These are phyloP conservation scores for Areca catechu DNA, from an alignment of 176 grass and related monocot genomes.

Conservation along the genomic window DNA sequence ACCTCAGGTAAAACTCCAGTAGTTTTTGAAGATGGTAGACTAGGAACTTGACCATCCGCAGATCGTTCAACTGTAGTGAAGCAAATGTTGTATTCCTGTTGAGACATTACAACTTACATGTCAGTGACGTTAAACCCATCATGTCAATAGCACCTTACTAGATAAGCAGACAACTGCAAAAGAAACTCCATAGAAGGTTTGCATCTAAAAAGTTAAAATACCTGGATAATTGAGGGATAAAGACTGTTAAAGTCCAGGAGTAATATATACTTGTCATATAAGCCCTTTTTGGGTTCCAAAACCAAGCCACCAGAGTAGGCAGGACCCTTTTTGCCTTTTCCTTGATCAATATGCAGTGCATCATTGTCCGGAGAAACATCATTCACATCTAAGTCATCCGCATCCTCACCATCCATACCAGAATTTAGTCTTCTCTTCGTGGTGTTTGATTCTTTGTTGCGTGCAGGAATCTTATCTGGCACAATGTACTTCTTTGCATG, in stretches of 20 bases:
- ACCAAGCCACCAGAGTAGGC: slow-evolving; percentile 93
- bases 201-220: slow-evolving; percentile 5
- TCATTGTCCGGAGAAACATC: slow-evolving; percentile 44
- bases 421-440: slow-evolving; percentile 69
- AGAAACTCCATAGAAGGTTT: too few relatives aligned
- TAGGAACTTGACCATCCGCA: slow-evolving; percentile 53
- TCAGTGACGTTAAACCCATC: too few relatives aligned
- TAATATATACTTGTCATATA: slow-evolving; percentile 95
- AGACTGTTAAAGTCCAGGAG: slow-evolving; percentile 98
- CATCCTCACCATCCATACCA: slow-evolving; percentile 36
- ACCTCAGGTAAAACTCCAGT: slow-evolving; percentile 98
- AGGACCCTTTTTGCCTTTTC: slow-evolving; percentile 75
- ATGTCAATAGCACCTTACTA: too few relatives aligned
- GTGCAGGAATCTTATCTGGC: slow-evolving; percentile 63
- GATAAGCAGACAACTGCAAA: too few relatives aligned
- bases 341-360: slow-evolving; percentile 44
- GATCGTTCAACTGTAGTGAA: slow-evolving; percentile 90
- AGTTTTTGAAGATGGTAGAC: slow-evolving; percentile 74
- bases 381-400: slow-evolving; percentile 25
- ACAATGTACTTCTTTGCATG: slow-evolving; percentile 87
- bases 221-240: slow-evolving; percentile 99
- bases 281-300: slow-evolving; percentile 95
- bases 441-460: slow-evolving; percentile 43
- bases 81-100: slow-evolving; percentile 94
- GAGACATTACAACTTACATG: slow-evolving; percentile 6